phyloP scores from a whole-genome alignment of 345 rosid genomes.

The Camelina hispida region DNA sequence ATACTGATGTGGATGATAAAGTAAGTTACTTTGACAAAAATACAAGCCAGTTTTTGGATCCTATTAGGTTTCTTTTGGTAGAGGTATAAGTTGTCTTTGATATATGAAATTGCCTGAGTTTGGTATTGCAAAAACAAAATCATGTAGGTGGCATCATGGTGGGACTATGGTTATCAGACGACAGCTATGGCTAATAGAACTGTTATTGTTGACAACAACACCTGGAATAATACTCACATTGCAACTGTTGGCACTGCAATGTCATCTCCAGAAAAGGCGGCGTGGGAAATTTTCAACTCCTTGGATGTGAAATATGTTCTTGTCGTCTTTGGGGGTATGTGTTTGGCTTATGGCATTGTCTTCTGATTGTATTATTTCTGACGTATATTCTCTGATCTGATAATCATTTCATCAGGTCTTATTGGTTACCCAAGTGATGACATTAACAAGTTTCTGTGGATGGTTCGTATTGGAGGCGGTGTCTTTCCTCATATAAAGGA shows the following conservation, averaged over 20 bases:
- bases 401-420: constrained; percentile 61
- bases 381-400: constrained; percentile 42
- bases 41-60: background rate
- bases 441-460: constrained; percentile 97
- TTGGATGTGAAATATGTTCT: constrained; percentile 98
- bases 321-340: constrained; percentile 96
- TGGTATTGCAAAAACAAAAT: constrained; percentile 19
- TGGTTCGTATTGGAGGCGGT: constrained; percentile 99
- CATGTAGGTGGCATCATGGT: constrained; percentile 97
- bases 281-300: constrained; percentile 97
- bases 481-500: constrained; percentile 98
- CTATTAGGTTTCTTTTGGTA: constrained; percentile 10
- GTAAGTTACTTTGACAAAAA: constrained; percentile 50
- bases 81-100: constrained; percentile 22
- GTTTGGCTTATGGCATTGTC: constrained; percentile 37
- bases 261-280: constrained; percentile 99
- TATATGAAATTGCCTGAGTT: constrained; percentile 34
- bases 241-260: constrained; percentile 99
- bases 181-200: constrained; percentile 99
- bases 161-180: constrained; percentile 99
- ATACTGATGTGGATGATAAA: constrained; percentile 98
- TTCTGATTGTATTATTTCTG: background rate
- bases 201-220: constrained; percentile 96
- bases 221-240: constrained; percentile 99
- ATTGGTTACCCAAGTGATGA: constrained; percentile 99